Conservation (phyloP, 2,329 filamentous ascomycete species). For the Sporothrix inflata region DNA sequence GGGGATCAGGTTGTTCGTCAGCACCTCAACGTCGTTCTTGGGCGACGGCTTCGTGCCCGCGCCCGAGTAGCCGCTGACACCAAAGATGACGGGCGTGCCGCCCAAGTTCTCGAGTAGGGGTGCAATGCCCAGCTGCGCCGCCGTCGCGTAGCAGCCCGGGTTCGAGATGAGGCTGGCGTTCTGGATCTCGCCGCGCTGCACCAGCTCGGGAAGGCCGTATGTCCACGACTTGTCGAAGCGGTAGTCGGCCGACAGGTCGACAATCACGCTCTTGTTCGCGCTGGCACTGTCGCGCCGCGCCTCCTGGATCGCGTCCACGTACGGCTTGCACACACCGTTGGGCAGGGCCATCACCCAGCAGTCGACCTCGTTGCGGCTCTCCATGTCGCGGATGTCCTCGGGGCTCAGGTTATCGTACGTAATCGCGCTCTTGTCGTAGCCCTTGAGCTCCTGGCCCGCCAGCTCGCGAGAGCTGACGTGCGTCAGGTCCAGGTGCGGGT, state of each 20-base stretch:
- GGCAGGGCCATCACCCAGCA: slow-evolving; percentile 98
- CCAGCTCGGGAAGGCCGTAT: slow-evolving; percentile 86
- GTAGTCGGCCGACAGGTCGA: slow-evolving; percentile 97
- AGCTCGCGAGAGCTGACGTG: slow-evolving; percentile 95
- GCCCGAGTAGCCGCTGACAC: slow-evolving; percentile 91
- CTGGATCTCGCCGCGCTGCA: slow-evolving; percentile 74
- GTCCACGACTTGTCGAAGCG: slow-evolving; percentile 85
- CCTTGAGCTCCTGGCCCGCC: slow-evolving; percentile 80
- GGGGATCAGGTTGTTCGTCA: slow-evolving; percentile 86
- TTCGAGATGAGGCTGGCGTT: slow-evolving; percentile 83
- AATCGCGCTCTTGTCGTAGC: slow-evolving; percentile 89
- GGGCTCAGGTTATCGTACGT: slow-evolving; percentile 88
- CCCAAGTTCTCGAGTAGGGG: slow-evolving; percentile 77
- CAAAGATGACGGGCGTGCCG: slow-evolving; percentile 81
- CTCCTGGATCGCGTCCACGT: slow-evolving; percentile 82
- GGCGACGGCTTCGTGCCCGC: slow-evolving; percentile 92
- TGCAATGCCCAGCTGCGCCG: slow-evolving; percentile 84
- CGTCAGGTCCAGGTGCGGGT: slow-evolving; percentile 85
- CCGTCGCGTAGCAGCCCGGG: slow-evolving; percentile 94
- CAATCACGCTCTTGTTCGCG: slow-evolving; percentile 69
- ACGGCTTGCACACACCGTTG: slow-evolving; percentile 93
- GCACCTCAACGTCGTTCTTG: slow-evolving; percentile 85
- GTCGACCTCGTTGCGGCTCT: slow-evolving; percentile 82
- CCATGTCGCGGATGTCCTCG: slow-evolving; percentile 85
- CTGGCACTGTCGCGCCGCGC: slow-evolving; percentile 53